Evolutionary conservation across 495 filamentous ascomycete genomes (phyloP), one percentile per base, ranked within the genome.

Genomic region (Stereocaulon alpinum): DNA sequence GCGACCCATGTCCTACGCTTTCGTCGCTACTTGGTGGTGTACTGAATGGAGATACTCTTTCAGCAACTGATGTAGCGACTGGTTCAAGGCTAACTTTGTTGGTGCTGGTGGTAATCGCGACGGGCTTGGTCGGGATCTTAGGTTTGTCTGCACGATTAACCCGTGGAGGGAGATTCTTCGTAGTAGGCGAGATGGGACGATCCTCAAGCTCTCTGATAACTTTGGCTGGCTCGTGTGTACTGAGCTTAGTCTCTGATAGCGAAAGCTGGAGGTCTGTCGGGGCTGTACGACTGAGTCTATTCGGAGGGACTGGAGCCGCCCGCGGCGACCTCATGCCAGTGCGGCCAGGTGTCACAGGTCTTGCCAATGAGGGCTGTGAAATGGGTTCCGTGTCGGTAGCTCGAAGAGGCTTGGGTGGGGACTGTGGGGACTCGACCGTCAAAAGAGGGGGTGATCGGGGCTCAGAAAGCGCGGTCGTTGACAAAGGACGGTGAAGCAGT

Each of bases 111-210:
- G 24, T 48, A 9, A 48, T 40, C 29, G 65, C 66, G 0, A 70
- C 64, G 0, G 77, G 78, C 64, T 77, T 79, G 0, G 72, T 71
- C 44, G 77, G 73, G 64, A 91, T 78, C 71, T 82, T 85, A 4
- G 91, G 91, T 71, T 95, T 97, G 20, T 86, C 85, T 41, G 83
- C 82, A 47, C 93, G 81, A 65, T 93, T 93, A 34, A 89, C 77
- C 6, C 86, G 86, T 15, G 88, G 85, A 22, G 93, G 88, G 40
- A 52, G 15, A 42, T 14, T 56, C 10, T n/a, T 56, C 71, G 76
- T 48, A 76, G 66, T 10, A 72, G 58, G 48, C 61, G 74, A 22
- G 56, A 45, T 40, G 67, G 29, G 29, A 47, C n/a, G 41, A 45
- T 53, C 27, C 18, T 48, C 56, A 61, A 27, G 10, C 52, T n/a